Conservation (phyloP, 2,329 filamentous ascomycete species). For the Nigrospora osmanthi region DNA sequence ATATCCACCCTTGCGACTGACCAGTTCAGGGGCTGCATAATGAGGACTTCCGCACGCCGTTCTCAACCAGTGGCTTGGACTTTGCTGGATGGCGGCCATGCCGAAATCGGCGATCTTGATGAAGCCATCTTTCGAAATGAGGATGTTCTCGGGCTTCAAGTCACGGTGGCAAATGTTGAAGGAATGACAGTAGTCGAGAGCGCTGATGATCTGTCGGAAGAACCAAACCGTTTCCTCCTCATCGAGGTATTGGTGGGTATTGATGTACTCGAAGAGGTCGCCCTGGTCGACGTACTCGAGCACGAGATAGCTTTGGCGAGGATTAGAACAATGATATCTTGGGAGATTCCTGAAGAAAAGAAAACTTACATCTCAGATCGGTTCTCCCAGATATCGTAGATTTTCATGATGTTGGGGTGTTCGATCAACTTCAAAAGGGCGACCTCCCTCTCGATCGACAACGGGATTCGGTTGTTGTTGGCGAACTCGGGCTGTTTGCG, state of each 20-base stretch:
- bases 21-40: constrained; percentile 90
- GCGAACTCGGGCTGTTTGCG: constrained; percentile 46
- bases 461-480: constrained; percentile 66
- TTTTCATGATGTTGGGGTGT: constrained; percentile 86
- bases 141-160: constrained; percentile 93
- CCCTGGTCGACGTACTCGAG: constrained; percentile 78
- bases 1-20: constrained; percentile 60
- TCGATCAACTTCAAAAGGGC: constrained; percentile 95
- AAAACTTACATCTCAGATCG: constrained; percentile 76
- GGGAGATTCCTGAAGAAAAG: constrained; percentile 2
- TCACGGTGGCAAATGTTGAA: constrained; percentile 96
- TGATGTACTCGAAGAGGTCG: constrained; percentile 84
- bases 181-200: constrained; percentile 84
- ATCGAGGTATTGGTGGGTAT: constrained; percentile 59
- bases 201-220: constrained; percentile 89
- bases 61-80: constrained; percentile 66
- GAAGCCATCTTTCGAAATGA: constrained; percentile 66
- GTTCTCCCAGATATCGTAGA: constrained; percentile 98
- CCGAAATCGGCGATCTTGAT: constrained; percentile 97
- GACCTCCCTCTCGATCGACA: constrained; percentile 88
- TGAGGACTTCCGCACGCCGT: constrained; percentile 95
- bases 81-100: constrained; percentile 88
- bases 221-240: constrained; percentile 78
- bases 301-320: constrained; percentile 69
- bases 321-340: constrained; percentile 13